phyloP scores from a whole-genome alignment of 306 rosid genomes.

The Sicyos edulis region DNA sequence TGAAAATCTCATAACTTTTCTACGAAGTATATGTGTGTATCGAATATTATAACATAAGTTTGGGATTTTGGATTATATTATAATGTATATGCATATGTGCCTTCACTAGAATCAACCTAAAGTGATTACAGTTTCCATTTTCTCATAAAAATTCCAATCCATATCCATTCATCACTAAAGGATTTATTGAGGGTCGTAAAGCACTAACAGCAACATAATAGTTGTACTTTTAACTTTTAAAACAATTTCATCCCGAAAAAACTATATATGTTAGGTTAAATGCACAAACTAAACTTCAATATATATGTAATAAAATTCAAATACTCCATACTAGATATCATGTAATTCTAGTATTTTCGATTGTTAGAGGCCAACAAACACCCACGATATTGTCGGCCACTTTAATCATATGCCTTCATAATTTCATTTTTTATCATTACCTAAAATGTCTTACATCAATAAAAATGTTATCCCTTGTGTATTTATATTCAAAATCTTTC shows the following conservation, averaged over 20 bases:
- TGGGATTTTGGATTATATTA: neutral
- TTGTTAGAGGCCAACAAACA: too few relatives aligned
- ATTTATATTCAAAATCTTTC: too few relatives aligned
- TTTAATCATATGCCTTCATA: too few relatives aligned
- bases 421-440: too few relatives aligned
- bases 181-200: slow-evolving; percentile 6
- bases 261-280: neutral
- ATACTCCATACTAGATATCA: too few relatives aligned
- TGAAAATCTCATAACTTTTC: neutral
- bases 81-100: neutral
- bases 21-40: neutral
- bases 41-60: neutral
- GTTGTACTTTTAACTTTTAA: neutral
- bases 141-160: slow-evolving; percentile 10
- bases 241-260: neutral
- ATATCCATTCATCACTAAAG: too few relatives aligned
- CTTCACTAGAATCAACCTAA: neutral
- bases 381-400: too few relatives aligned
- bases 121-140: slow-evolving; percentile 7
- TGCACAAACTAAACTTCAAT: neutral
- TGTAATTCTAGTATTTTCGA: too few relatives aligned
- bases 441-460: too few relatives aligned
- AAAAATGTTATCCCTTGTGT: too few relatives aligned
- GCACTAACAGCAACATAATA: neutral
- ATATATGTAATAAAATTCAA: too few relatives aligned